A percentile compares a stretch with the other conserved stretches of the same genome.
phyloP scores from a whole-genome alignment of 257 asterid genomes.

The Asclepias syriaca region DNA sequence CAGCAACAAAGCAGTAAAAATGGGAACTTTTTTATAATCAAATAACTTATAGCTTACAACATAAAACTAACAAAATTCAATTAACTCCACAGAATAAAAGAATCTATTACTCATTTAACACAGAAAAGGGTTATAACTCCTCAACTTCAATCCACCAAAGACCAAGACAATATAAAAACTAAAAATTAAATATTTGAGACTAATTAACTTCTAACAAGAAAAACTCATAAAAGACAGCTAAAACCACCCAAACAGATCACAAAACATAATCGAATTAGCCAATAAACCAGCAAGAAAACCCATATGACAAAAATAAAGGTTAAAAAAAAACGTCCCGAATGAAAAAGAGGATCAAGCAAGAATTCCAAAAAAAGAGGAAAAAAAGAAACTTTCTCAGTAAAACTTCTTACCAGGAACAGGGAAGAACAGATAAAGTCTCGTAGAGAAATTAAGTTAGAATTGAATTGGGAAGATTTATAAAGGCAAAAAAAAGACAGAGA shows the following conservation, averaged over 20 bases:
- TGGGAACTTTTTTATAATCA: neutral
- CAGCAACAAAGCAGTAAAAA: neutral
- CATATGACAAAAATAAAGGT: neutral
- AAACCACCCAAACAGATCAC: neutral
- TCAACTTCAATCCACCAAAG: conserved; percentile 1
- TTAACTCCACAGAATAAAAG: neutral
- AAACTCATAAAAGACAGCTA: neutral
- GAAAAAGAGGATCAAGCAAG: neutral
- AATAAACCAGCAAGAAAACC: neutral
- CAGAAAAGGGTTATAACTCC: neutral
- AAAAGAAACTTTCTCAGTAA: neutral
- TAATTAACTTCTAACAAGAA: no score
- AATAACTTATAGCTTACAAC: neutral
- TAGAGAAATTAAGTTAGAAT: neutral
- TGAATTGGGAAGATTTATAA: neutral
- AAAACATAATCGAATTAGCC: neutral
- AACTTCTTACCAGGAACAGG: neutral
- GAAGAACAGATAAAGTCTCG: neutral
- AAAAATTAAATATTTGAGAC: neutral
- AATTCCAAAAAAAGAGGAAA: neutral
- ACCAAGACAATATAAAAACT: neutral
- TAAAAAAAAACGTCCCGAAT: no score
- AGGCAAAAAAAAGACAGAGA: neutral
- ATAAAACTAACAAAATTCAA: neutral
- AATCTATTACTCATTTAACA: neutral